Conservation (phyloP, 1,139 yeast genomes). For the Zygosaccharomyces sapae region DNA sequence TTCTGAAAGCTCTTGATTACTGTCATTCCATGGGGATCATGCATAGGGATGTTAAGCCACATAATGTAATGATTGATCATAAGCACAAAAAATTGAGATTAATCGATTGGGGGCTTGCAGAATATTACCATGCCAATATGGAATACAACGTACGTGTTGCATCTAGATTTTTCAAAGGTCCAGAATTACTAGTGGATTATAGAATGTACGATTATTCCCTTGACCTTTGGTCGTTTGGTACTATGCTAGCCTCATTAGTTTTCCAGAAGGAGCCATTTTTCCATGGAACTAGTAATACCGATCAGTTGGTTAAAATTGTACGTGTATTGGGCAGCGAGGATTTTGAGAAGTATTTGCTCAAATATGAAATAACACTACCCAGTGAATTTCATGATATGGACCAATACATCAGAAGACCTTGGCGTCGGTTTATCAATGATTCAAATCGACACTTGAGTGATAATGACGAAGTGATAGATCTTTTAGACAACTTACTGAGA, state of each 20-base stretch:
- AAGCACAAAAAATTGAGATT: conserved; percentile 64
- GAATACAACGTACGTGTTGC: conserved; percentile 97
- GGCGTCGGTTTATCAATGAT: conserved; percentile 75
- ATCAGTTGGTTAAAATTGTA: conserved; percentile 92
- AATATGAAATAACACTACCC: conserved; percentile 72
- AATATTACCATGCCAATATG: conserved; percentile 90
- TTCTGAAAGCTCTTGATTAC: conserved; percentile 84
- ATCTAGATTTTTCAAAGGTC: conserved; percentile 94
- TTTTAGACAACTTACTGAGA: conserved; percentile 74
- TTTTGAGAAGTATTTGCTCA: conserved; percentile 64
- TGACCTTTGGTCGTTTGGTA: conserved; percentile 96
- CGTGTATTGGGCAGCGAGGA: conserved; percentile 89
- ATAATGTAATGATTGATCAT: conserved; percentile 97
- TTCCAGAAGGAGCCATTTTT: conserved; percentile 96
- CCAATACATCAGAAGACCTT: conserved; percentile 78
- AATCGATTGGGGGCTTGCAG: conserved; percentile 99
- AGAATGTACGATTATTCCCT: conserved; percentile 91
- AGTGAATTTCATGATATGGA: conserved; percentile 83
- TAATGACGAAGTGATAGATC: conserved; percentile 68
- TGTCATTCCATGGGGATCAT: conserved; percentile 97
- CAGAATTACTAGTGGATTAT: conserved; percentile 87
- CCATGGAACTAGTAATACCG: conserved; percentile 94
- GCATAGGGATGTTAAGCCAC: conserved; percentile 98
- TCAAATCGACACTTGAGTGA: conserved; percentile 64
- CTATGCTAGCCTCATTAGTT: conserved; percentile 95